Conservation (phyloP, 805 yeast genomes). For the Tetrapisispora fleetii region DNA sequence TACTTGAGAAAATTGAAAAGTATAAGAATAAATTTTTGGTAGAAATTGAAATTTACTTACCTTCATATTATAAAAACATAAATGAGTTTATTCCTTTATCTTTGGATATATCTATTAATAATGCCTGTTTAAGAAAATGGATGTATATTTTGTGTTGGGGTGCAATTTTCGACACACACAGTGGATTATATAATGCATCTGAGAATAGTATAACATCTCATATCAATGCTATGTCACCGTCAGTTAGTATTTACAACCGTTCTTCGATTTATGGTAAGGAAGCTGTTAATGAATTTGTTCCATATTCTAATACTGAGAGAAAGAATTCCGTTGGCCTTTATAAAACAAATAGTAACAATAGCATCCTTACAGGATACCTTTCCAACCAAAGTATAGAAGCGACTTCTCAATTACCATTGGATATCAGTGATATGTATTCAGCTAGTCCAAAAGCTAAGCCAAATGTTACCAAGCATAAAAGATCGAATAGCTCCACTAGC, state of each 20-base stretch:
- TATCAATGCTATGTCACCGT: conserved; percentile 1
- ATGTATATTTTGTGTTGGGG: conserved; percentile 21
- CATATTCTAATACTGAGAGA: background rate
- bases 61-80: conserved; percentile 8
- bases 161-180: conserved; percentile 21
- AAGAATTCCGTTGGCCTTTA: background rate
- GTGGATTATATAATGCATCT: conserved; percentile 9
- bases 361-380: conserved; percentile 1
- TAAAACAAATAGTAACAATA: conserved; percentile 4
- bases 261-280: conserved; percentile 2
- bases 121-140: conserved; percentile 16
- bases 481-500: conserved; percentile 17
- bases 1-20: conserved; percentile 12
- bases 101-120: conserved; percentile 8
- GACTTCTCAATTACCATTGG: conserved; percentile 1
- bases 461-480: conserved; percentile 2
- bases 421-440: conserved; percentile 1
- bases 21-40: conserved; percentile 11
- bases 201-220: background rate
- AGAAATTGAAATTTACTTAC: conserved; percentile 7
- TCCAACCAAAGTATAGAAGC: conserved; percentile 3
- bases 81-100: conserved; percentile 6
- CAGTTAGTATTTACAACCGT: background rate
- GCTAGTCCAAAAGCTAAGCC: background rate
- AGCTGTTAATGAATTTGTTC: conserved; percentile 2